Base-by-base conservation (phyloP, 2,329 filamentous ascomycete species). In the Parastagonospora nodorum region DNA sequence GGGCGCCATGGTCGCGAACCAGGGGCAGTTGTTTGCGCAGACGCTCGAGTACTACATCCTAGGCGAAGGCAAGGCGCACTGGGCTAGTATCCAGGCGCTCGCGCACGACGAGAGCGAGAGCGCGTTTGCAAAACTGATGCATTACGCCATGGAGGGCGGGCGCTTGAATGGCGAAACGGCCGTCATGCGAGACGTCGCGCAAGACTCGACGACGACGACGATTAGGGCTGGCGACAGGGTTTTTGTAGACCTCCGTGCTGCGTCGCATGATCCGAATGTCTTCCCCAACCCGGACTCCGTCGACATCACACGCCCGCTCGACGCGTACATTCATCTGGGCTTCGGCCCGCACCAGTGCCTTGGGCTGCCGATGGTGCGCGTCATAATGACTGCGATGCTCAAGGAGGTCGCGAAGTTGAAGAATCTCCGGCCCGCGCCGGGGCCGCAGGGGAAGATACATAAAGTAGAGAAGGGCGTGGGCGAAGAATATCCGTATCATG, bases 1-100 rank as follows among this genome's bases (percentile, higher is more conserved):
- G 1, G 81, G 80, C 24, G 80, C 80, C 32, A 71, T 73, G 66
- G 80, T 83, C 3, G 74, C 79, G 2, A 84, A 83, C 49, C 82
- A 85, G 60, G 81, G 79, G 7, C 81, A 84, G 51, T 76, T 84
- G 16, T 84, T 85, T 59, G 79, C 75, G 0, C 82, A 85, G 55
- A 81, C 77, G 24, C 65, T 86, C 42, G 83, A 85, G 60, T 83
- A 79, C 63, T 84, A 83, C 66, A 74, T 85, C 39, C 51, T 63
- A 2, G 78, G 79, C 30, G 75, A 77, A 15, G 81, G 80, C 30
- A 56, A 59, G n/a, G 58, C 74, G 31, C 75, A 83, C 65, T 75
- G 81, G 58, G 67, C 75, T 2, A 73, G 76, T 8, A 80, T 84
- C 35, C 75, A 80, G 32, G 63, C 68, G 1, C 71, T 84, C 10